Base-by-base conservation (phyloP, 192 early-diverging fungal genomes). In the Podila horticola region DNA sequence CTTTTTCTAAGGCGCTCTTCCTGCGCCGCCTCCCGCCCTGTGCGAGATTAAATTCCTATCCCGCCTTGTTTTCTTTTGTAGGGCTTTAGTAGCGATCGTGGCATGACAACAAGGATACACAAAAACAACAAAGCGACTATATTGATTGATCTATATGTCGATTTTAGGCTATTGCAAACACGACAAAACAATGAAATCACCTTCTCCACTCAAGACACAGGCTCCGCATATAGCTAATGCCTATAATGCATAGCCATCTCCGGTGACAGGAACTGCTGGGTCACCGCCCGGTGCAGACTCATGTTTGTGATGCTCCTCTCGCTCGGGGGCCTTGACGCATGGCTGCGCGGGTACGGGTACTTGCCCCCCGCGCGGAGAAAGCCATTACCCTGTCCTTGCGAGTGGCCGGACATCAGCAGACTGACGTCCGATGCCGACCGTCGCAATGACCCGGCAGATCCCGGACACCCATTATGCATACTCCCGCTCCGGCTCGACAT, bases 231-330 rank as follows among this genome's bases (percentile, higher is more conserved):
- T 3, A 4, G 15, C 12, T 55, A 19, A 4, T n/a, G 52, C 12
- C 52, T 55, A 22, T 26, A 22, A 26, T 55, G 52, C 12, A 73
- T 51, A 20, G 77, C 77, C 77, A 60, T 81, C 38, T 73, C 71
- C 9, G 77, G 71, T 2, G 71, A 69, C 28, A 81, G 62, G 26
- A 73, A 81, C 34, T 81, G 77, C 51, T 81, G 77, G 49, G 67
- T 73, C 57, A 33, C 62, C 3, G 70, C 49, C 24, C 66, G 30
- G n/a, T 38, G 38, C 17, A 67, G 59, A 62, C 38, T 69, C 31
- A 34, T 41, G 6, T 30, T 29, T 26, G 64, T 36, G 33, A 22
- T 11, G 10, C n/a, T 55, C 51, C 19, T 55, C 8, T 51, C 29
- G 17, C 50, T 55, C 33, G 66, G 58, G 22, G 66, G 51, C 19